Conservation (phyloP, 495 filamentous ascomycete genomes). For the Aspergillus nidulans region DNA sequence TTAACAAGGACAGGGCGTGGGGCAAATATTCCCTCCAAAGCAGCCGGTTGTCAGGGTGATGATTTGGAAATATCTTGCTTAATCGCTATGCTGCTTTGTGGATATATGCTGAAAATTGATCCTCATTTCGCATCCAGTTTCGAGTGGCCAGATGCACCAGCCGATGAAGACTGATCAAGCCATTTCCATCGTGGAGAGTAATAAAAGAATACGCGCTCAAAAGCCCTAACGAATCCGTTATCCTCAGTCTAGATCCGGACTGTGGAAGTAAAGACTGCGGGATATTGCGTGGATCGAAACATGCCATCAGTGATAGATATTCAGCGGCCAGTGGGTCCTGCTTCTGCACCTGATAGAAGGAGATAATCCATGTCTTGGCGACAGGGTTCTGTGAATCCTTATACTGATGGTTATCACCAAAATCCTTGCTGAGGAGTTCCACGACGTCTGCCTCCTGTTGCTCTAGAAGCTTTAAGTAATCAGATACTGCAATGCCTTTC, state of each 20-base stretch:
- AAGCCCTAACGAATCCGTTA: constrained; percentile 15
- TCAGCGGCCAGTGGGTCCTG: constrained; percentile 27
- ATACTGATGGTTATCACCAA: constrained; percentile 36
- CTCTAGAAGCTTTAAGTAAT: constrained; percentile 42
- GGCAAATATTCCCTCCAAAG: constrained; percentile 7
- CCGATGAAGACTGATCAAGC: constrained; percentile 16
- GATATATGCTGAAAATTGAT: neutral
- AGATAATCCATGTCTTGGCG: constrained; percentile 52
- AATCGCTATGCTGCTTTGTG: neutral
- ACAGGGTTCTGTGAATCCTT: constrained; percentile 43
- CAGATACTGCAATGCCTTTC: constrained; percentile 10
- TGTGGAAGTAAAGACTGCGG: constrained; percentile 27
- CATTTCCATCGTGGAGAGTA: constrained; percentile 5
- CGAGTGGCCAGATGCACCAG: constrained; percentile 17
- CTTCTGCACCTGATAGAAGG: constrained; percentile 43
- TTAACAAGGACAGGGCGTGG: neutral
- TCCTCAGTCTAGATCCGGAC: constrained; percentile 5
- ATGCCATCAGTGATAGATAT: constrained; percentile 41
- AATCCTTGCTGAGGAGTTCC: constrained; percentile 47
- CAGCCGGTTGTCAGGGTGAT: neutral
- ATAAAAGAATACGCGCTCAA: constrained; percentile 24
- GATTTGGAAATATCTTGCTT: neutral
- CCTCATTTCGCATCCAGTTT: constrained; percentile 13
- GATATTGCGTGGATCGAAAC: constrained; percentile 28
- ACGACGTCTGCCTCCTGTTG: constrained; percentile 35